Evolutionary conservation across 805 yeast genomes (phyloP).

Genomic region (Starmerella geochares): DNA sequence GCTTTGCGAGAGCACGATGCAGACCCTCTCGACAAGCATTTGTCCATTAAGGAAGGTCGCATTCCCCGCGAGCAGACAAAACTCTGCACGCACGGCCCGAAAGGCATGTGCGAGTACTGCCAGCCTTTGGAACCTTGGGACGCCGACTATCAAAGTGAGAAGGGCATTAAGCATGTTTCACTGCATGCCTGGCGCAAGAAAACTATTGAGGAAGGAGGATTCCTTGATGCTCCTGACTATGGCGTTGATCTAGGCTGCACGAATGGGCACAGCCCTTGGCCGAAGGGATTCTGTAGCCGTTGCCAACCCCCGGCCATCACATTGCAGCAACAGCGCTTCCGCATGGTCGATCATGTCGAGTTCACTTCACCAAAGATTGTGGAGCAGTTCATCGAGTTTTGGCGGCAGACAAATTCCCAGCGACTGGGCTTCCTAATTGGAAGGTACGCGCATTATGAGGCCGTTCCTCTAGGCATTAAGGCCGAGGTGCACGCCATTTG

Average conservation of each 20-base stretch:
- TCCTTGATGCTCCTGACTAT: conserved; percentile 51
- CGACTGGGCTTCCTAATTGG: conserved; percentile 83
- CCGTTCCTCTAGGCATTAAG: conserved; percentile 82
- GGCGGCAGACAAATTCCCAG: conserved; percentile 86
- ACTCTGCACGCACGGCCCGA: conserved; percentile 77
- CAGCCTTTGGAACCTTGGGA: conserved; percentile 96
- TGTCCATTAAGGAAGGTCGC: conserved; percentile 61
- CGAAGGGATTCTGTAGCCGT: conserved; percentile 85
- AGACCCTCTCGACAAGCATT: conserved; percentile 40
- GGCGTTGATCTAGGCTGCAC: conserved; percentile 51
- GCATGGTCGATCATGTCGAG: conserved; percentile 98
- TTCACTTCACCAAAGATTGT: conserved; percentile 64
- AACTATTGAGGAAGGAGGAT: conserved; percentile 56
- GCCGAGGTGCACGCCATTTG: conserved; percentile 89
- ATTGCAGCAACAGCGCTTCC: conserved; percentile 72
- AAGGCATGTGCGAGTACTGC: conserved; percentile 97
- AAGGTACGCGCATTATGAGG: conserved; percentile 58
- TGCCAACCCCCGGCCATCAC: conserved; percentile 97
- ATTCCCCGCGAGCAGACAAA: conserved; percentile 51
- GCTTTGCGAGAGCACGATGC: not conserved
- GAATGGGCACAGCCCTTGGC: conserved; percentile 88
- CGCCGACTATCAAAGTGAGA: conserved; percentile 55
- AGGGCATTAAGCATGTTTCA: conserved; percentile 77
- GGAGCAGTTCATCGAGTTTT: conserved; percentile 74
- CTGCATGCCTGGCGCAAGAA: conserved; percentile 75